Percentiles rank a stretch among this genome's conserved stretches.
Conservation (phyloP, 2,329 filamentous ascomycete genomes). For the Trichoderma sp. region DNA sequence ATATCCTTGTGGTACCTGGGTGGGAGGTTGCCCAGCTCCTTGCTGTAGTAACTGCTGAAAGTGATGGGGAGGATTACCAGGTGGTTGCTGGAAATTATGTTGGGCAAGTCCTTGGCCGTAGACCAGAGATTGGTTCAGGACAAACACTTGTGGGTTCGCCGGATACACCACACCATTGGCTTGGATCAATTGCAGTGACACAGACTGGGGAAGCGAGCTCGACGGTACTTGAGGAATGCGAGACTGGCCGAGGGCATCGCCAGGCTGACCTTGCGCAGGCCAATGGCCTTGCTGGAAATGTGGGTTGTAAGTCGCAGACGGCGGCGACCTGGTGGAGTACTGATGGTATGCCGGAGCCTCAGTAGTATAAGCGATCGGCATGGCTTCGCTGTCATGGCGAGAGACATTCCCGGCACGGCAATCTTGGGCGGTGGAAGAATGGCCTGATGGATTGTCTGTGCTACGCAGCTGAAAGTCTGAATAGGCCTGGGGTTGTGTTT, state of each 20-base stretch:
- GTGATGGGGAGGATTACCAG: not conserved
- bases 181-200: not conserved
- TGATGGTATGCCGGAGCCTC: not conserved
- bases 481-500: conserved; percentile 11
- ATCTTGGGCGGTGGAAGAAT: not conserved
- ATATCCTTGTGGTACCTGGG: not conserved
- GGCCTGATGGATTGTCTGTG: conserved; percentile 2
- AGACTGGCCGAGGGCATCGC: not conserved
- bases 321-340: not conserved
- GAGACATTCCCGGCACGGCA: not conserved
- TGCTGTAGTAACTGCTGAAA: not conserved
- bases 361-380: conserved; percentile 16
- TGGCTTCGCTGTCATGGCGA: conserved; percentile 4
- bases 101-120: not conserved
- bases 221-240: not conserved
- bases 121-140: not conserved
- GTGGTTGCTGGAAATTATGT: not conserved
- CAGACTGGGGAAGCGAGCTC: not conserved
- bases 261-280: not conserved
- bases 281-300: conserved; percentile 14
- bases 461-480: conserved; percentile 11
- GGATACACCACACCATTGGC: not conserved
- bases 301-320: not conserved
- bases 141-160: not conserved
- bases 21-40: not conserved